phyloP scores from a whole-genome alignment of 345 rosid genomes.

The Eutrema yunnanense region DNA sequence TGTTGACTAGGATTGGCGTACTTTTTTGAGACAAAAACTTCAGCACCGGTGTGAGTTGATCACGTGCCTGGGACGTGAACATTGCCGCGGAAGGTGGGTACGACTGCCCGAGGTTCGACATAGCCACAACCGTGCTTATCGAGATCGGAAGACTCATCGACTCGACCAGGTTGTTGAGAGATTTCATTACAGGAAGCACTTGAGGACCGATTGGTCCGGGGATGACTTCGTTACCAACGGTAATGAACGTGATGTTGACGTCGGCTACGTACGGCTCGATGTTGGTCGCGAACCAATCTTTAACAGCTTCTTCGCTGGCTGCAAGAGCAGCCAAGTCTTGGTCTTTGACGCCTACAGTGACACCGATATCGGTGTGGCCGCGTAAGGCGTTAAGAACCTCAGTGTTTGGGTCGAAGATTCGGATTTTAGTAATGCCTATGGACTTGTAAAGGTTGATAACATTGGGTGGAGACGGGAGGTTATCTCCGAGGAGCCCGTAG shows the following conservation, averaged over 20 bases:
- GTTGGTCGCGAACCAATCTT: constrained; percentile 17
- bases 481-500: constrained; percentile 39
- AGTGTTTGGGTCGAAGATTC: constrained; percentile 33
- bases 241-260: constrained; percentile 24
- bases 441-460: constrained; percentile 34
- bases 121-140: constrained; percentile 25
- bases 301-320: constrained; percentile 6
- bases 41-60: constrained; percentile 15
- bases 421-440: constrained; percentile 6
- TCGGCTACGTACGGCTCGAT: constrained; percentile 28
- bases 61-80: background rate
- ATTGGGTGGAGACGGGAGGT: constrained; percentile 34
- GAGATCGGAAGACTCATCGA: background rate
- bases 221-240: constrained; percentile 40
- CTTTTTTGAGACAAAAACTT: background rate
- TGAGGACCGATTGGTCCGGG: constrained; percentile 21
- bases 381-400: constrained; percentile 33
- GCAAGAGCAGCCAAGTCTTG: constrained; percentile 32
- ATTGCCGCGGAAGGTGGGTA: constrained; percentile 37
- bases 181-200: constrained; percentile 26
- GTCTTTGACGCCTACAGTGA: constrained; percentile 28
- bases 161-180: constrained; percentile 15
- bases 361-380: constrained; percentile 9
- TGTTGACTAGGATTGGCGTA: constrained; percentile 31
- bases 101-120: constrained; percentile 13